Conservation (phyloP, 1,139 yeast species). For the Yamadazyma siamensis region DNA sequence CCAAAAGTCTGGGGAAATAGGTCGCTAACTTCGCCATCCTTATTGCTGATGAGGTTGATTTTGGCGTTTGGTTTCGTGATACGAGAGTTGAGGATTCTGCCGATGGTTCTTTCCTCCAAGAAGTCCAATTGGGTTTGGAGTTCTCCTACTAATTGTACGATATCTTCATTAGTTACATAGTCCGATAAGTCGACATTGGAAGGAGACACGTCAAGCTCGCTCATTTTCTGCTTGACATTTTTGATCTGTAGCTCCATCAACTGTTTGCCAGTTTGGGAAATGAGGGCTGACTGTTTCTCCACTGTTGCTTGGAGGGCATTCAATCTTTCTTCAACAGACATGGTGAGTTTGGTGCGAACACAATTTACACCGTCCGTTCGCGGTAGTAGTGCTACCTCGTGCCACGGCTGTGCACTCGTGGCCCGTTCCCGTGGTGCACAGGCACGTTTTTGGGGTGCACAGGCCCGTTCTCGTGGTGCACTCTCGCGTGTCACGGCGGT, state of each 20-base stretch:
- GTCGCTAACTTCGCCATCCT: constrained; percentile 69
- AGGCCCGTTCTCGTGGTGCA: no score
- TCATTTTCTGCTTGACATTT: constrained; percentile 40
- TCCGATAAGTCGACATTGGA: constrained; percentile 50
- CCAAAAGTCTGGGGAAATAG: constrained; percentile 59
- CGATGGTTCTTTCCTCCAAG: constrained; percentile 62
- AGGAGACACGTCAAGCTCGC: constrained; percentile 19
- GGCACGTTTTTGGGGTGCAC: no score
- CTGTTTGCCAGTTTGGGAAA: constrained; percentile 70
- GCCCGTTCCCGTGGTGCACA: no score
- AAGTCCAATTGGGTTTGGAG: constrained; percentile 80
- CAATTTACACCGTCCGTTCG: not conserved
- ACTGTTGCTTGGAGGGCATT: constrained; percentile 31
- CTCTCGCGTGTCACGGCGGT: no score
- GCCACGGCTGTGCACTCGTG: no score
- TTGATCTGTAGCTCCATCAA: constrained; percentile 64
- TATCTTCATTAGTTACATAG: constrained; percentile 74
- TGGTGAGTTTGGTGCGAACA: constrained; percentile 1
- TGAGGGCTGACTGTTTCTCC: constrained; percentile 39
- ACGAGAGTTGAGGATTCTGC: constrained; percentile 51
- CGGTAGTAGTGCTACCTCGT: no score
- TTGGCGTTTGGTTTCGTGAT: constrained; percentile 13
- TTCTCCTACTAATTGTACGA: constrained; percentile 83
- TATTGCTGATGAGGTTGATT: constrained; percentile 43
- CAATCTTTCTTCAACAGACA: constrained; percentile 10